Evolutionary conservation across 2,329 filamentous ascomycete genomes (phyloP).

Genomic region (Hirsutella minnesotensis): DNA sequence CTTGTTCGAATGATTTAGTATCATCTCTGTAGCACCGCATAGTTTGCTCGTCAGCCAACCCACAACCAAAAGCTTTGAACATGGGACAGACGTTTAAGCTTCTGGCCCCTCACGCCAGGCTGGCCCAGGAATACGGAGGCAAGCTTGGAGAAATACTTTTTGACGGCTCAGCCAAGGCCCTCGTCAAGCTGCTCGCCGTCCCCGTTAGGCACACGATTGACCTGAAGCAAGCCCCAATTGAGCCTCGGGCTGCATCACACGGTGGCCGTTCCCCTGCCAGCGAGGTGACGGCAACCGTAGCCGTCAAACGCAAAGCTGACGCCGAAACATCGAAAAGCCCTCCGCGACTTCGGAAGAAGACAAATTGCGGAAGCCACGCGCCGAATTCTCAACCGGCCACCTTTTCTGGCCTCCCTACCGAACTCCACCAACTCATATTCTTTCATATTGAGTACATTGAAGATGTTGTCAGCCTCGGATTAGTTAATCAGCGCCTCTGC

Average conservation of each 20-base stretch:
- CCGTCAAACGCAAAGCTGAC: not conserved
- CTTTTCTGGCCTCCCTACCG: not conserved
- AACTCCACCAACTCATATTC: not conserved
- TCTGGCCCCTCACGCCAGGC: not conserved
- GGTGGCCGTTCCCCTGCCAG: not conserved
- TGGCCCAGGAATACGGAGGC: conserved; percentile 5
- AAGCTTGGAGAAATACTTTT: not conserved
- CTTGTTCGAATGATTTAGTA: not conserved
- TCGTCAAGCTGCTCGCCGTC: not conserved
- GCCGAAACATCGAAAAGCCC: not conserved
- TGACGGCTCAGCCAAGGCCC: not conserved
- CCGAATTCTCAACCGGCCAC: not conserved
- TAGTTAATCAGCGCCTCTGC: not conserved
- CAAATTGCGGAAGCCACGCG: not conserved
- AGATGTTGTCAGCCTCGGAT: not conserved
- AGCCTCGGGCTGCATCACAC: not conserved
- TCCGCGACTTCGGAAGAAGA: not conserved
- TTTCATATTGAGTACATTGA: not conserved
- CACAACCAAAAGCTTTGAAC: conserved; percentile 14
- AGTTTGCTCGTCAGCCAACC: not conserved
- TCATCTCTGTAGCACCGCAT: not conserved
- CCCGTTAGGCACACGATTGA: not conserved
- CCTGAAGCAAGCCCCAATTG: not conserved
- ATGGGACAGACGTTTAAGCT: not conserved
- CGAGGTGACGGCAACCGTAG: not conserved